Conservation (phyloP, 108 stramenopile species). For the Skeletonema potamos region DNA sequence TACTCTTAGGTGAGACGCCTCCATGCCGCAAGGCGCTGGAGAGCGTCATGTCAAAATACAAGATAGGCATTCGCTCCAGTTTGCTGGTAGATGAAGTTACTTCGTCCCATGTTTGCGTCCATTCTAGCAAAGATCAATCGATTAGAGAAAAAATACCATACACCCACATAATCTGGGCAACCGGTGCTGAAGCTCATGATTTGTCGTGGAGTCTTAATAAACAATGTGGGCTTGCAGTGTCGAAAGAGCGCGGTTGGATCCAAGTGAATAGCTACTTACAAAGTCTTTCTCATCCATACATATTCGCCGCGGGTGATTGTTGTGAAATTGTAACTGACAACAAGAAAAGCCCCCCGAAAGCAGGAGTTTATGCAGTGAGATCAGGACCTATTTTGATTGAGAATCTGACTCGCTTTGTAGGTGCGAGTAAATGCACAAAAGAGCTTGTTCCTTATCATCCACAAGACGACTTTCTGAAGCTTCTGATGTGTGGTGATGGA, state of each 20-base stretch:
- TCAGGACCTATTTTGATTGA: conserved; percentile 81
- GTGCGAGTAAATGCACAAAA: conserved; percentile 3
- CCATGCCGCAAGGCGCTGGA: conserved; percentile 51
- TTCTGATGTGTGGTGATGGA: conserved; percentile 85
- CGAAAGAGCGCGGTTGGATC: conserved; percentile 75
- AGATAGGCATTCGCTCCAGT: conserved; percentile 60
- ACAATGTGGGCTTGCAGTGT: conserved; percentile 59
- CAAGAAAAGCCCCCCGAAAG: conserved; percentile 64
- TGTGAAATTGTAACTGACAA: conserved; percentile 50
- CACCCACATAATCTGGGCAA: conserved; percentile 83
- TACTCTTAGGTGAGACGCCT: conserved; percentile 63
- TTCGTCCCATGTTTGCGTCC: conserved; percentile 44
- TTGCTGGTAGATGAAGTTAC: conserved; percentile 46
- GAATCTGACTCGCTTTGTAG: conserved; percentile 61
- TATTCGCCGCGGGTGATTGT: conserved; percentile 91
- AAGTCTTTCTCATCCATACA: conserved; percentile 70
- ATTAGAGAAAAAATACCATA: conserved; percentile 52
- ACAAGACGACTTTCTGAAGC: conserved; percentile 85
- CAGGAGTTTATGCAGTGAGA: conserved; percentile 90
- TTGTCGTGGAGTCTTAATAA: conserved; percentile 46
- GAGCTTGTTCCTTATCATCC: conserved; percentile 56
- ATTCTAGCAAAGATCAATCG: conserved; percentile 25
- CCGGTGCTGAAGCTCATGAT: conserved; percentile 76
- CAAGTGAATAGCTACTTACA: conserved; percentile 72
- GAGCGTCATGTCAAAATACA: conserved; percentile 47